phyloP scores from a whole-genome alignment of 352 stramenopile species.

The Elongisporangium prolatum region DNA sequence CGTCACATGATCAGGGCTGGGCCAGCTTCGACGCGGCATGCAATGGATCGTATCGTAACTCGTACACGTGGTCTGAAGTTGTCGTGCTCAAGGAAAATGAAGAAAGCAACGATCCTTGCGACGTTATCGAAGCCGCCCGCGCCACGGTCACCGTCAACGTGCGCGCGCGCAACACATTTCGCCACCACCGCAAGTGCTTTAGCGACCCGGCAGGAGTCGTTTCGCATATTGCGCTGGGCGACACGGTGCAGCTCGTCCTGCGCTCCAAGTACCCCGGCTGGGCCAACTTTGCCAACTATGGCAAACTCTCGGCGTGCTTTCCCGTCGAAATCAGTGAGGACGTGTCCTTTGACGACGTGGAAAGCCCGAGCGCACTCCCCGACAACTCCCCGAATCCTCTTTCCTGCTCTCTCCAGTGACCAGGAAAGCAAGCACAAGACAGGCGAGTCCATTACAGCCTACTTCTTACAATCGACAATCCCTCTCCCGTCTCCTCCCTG shows the following conservation, averaged over 20 bases:
- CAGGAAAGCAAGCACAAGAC: not conserved
- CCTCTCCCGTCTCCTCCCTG: not conserved
- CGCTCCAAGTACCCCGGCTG: slow-evolving; percentile 59
- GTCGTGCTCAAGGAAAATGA: slow-evolving; percentile 25
- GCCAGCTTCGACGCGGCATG: slow-evolving; percentile 32
- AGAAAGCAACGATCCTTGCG: not conserved
- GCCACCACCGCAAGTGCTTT: slow-evolving; percentile 59
- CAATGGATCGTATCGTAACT: slow-evolving; percentile 52
- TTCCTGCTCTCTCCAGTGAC: slow-evolving; percentile 23
- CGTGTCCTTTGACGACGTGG: slow-evolving; percentile 31
- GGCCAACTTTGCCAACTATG: slow-evolving; percentile 59
- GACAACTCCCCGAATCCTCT: slow-evolving; percentile 3
- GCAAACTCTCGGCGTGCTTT: slow-evolving; percentile 38
- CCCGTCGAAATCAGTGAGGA: slow-evolving; percentile 42
- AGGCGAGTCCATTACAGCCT: not conserved
- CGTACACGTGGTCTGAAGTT: slow-evolving; percentile 66
- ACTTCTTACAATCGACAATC: not conserved
- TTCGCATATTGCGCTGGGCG: slow-evolving; percentile 30
- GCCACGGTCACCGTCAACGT: slow-evolving; percentile 42
- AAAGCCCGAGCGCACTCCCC: slow-evolving; percentile 27
- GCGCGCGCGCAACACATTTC: slow-evolving; percentile 32
- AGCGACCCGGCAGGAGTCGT: slow-evolving; percentile 23
- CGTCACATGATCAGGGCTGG: slow-evolving; percentile 74
- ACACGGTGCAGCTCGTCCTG: slow-evolving; percentile 47
- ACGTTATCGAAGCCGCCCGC: slow-evolving; percentile 18